Evolutionary conservation across 495 filamentous ascomycete species (phyloP).

Genomic region (Xylaria bambusicola): DNA sequence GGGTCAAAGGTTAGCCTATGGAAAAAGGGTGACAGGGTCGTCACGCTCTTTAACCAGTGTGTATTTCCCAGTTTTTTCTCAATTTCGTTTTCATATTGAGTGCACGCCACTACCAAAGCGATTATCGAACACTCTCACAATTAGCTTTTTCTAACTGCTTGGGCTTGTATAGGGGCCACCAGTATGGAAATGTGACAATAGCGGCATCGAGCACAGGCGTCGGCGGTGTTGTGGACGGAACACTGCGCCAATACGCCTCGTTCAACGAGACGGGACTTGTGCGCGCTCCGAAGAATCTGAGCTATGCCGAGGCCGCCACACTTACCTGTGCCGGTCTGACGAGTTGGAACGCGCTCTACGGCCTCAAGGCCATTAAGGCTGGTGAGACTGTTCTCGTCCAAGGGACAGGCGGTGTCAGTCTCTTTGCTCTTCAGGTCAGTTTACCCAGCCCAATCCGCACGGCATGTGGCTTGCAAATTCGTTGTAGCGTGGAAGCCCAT

Average conservation of each 20-base stretch:
- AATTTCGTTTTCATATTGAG: neutral
- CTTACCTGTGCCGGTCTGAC: slow-evolving; percentile 75
- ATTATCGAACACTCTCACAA: too few species aligned
- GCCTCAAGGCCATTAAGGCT: slow-evolving; percentile 63
- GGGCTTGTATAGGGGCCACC: slow-evolving; percentile 48
- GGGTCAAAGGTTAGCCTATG: slow-evolving; percentile 68
- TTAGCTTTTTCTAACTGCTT: neutral
- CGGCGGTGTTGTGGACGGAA: slow-evolving; percentile 71
- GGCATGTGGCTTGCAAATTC: too few species aligned
- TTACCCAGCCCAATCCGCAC: neutral
- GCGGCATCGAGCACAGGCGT: slow-evolving; percentile 56
- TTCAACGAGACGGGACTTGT: slow-evolving; percentile 74
- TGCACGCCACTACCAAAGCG: too few species aligned
- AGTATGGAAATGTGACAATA: slow-evolving; percentile 57
- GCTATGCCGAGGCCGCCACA: slow-evolving; percentile 63
- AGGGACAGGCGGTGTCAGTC: slow-evolving; percentile 79
- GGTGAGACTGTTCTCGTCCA: slow-evolving; percentile 75
- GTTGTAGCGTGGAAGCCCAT: too few species aligned
- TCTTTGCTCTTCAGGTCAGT: slow-evolving; percentile 71
- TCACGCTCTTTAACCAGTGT: slow-evolving; percentile 75
- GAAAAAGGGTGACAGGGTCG: slow-evolving; percentile 70
- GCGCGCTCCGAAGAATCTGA: slow-evolving; percentile 61
- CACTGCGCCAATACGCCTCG: slow-evolving; percentile 68
- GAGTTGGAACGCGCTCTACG: slow-evolving; percentile 82
- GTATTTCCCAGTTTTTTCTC: neutral